A percentile compares a stretch with the other conserved stretches of the same genome.
Evolutionary conservation across 164 flowering plant species (phyloP).

Genomic region (Cinnamomum chago): DNA sequence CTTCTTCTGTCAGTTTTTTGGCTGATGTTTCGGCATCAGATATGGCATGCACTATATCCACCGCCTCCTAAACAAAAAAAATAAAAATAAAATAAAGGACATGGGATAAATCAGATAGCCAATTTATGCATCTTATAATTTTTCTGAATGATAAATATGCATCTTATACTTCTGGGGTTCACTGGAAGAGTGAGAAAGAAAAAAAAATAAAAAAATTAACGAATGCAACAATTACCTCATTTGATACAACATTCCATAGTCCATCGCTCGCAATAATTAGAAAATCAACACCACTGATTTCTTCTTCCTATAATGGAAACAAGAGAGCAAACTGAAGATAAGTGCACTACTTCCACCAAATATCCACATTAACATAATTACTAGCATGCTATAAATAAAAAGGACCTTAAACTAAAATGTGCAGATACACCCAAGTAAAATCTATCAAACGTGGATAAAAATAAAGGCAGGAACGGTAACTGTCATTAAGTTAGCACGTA

Average conservation of each 20-base stretch:
- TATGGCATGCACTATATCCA: conserved; percentile 44
- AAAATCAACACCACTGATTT: conserved; percentile 64
- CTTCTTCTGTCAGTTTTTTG: conserved; percentile 55
- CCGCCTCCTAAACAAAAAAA: conserved; percentile 51
- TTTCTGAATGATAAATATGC: too few species aligned
- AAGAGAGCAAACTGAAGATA: conserved; percentile 1
- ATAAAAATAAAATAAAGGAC: background rate
- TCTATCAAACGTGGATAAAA: too few species aligned
- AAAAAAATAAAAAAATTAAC: background rate
- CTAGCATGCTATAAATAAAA: background rate
- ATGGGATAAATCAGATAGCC: background rate
- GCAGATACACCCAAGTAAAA: too few species aligned
- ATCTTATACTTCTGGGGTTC: background rate
- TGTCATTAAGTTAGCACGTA: too few species aligned
- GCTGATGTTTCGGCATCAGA: conserved; percentile 62
- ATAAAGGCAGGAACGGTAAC: too few species aligned
- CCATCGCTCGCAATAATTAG: conserved; percentile 89
- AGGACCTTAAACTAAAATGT: too few species aligned
- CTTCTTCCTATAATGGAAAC: conserved; percentile 54
- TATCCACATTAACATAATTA: background rate
- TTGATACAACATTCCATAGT: conserved; percentile 86
- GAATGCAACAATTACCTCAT: conserved; percentile 35
- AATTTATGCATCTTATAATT: background rate
- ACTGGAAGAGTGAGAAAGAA: too few species aligned
- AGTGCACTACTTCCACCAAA: background rate